phyloP scores from a whole-genome alignment of 495 filamentous ascomycete genomes.

The Lasiosphaeria miniovina region DNA sequence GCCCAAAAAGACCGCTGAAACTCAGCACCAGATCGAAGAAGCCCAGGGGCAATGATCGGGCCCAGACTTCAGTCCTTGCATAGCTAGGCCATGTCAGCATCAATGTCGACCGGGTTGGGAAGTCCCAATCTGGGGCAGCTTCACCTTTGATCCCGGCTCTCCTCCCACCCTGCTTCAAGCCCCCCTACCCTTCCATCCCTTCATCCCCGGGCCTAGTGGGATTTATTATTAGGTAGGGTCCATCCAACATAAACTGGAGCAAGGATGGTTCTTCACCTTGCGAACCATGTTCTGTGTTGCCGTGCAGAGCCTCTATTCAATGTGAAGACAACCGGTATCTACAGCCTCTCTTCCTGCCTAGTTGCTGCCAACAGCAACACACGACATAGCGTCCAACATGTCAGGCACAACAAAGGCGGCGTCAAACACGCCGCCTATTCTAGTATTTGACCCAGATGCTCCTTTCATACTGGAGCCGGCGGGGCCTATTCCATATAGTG shows the following conservation, averaged over 20 bases:
- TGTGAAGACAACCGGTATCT: not conserved
- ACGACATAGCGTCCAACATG: not conserved
- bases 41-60: not conserved
- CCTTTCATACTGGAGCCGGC: slow-evolving; percentile 12
- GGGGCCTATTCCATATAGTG: slow-evolving; percentile 21
- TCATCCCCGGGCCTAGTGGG: no score
- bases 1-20: not conserved
- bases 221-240: not conserved
- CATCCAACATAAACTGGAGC: not conserved
- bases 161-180: no score
- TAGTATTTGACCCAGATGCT: not conserved
- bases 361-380: not conserved
- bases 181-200: no score
- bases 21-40: not conserved
- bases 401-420: not conserved
- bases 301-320: not conserved
- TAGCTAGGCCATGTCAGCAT: not conserved
- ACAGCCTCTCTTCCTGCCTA: not conserved
- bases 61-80: not conserved
- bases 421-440: not conserved
- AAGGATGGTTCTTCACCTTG: not conserved
- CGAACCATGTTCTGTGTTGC: not conserved
- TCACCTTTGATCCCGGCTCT: no score
- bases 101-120: not conserved
- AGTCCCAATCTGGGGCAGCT: no score